phyloP scores from a whole-genome alignment of 2,329 filamentous ascomycete genomes.

The Xylaria digitata region DNA sequence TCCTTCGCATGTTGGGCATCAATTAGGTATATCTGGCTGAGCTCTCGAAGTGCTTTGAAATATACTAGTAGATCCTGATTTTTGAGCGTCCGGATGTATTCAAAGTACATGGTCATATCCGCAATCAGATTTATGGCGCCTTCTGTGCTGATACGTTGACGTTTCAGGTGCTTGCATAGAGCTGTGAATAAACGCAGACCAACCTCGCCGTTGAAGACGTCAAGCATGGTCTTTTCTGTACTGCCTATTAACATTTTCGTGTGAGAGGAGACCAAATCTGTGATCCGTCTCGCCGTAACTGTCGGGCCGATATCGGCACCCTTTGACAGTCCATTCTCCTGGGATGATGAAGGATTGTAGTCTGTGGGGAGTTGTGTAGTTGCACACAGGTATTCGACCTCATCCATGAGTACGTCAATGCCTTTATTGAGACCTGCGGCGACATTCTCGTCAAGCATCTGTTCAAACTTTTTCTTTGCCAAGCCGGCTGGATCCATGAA shows the following conservation, averaged over 20 bases:
- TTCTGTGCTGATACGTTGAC: constrained; percentile 88
- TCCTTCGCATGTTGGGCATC: constrained; percentile 89
- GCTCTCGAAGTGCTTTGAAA: constrained; percentile 89
- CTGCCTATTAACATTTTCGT: constrained; percentile 93
- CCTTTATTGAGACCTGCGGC: constrained; percentile 96
- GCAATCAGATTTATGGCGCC: constrained; percentile 94
- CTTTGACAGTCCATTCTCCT: constrained; percentile 49
- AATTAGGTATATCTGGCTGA: constrained; percentile 96
- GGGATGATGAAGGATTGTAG: constrained; percentile 76
- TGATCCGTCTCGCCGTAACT: constrained; percentile 80
- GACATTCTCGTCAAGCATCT: constrained; percentile 97
- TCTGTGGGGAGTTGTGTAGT: constrained; percentile 88
- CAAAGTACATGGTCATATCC: constrained; percentile 94
- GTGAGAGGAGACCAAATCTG: constrained; percentile 87
- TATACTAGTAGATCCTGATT: constrained; percentile 89
- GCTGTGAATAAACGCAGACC: constrained; percentile 91
- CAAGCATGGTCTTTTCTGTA: constrained; percentile 97
- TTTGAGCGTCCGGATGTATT: constrained; percentile 82
- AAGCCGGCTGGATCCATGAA: constrained; percentile 92
- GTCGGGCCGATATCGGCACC: constrained; percentile 71
- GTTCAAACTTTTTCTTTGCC: constrained; percentile 98
- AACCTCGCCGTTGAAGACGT: constrained; percentile 98
- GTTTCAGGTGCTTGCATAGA: constrained; percentile 96
- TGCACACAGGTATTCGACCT: constrained; percentile 94
- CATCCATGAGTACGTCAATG: constrained; percentile 97